Conservation (phyloP, 768 basidiomycete genomes). For the Tulasnella sp. region DNA sequence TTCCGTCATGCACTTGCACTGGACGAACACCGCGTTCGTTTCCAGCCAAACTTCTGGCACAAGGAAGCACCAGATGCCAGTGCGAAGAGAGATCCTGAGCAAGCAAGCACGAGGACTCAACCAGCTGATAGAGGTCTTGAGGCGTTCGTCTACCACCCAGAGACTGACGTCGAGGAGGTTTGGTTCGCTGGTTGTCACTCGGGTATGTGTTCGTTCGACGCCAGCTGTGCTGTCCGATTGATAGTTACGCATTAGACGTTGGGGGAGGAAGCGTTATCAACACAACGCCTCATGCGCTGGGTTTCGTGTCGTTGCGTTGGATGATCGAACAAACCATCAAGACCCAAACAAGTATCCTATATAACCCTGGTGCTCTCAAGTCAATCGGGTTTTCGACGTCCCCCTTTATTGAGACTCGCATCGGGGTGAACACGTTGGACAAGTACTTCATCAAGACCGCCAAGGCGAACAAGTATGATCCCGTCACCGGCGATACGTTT, state of each 20-base stretch:
- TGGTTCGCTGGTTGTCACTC: conserved; percentile 23
- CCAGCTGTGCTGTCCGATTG: neutral
- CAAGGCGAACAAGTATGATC: too few relatives aligned
- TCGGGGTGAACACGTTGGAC: neutral
- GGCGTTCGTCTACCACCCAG: neutral
- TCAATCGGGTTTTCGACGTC: neutral
- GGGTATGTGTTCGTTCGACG: conserved; percentile 13
- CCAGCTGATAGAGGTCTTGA: neutral
- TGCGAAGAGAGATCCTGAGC: conserved; percentile 24
- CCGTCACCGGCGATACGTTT: too few relatives aligned
- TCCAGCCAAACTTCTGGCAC: conserved; percentile 51
- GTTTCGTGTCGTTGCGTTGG: conserved; percentile 20
- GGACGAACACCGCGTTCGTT: conserved; percentile 52
- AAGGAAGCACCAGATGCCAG: conserved; percentile 27
- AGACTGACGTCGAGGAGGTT: conserved; percentile 19
- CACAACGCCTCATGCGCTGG: conserved; percentile 9
- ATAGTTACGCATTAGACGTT: conserved; percentile 14
- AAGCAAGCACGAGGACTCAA: conserved; percentile 12
- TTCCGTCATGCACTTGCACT: conserved; percentile 21
- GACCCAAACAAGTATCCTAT: conserved; percentile 1
- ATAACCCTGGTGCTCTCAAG: conserved; percentile 4
- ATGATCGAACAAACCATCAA: conserved; percentile 18
- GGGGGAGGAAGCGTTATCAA: conserved; percentile 20
- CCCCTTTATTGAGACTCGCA: neutral
- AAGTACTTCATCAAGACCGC: neutral